These are phyloP conservation scores for Dactylellina drechsleri DNA, from an alignment of 2,329 filamentous ascomycete species.

Conservation along the genomic window DNA sequence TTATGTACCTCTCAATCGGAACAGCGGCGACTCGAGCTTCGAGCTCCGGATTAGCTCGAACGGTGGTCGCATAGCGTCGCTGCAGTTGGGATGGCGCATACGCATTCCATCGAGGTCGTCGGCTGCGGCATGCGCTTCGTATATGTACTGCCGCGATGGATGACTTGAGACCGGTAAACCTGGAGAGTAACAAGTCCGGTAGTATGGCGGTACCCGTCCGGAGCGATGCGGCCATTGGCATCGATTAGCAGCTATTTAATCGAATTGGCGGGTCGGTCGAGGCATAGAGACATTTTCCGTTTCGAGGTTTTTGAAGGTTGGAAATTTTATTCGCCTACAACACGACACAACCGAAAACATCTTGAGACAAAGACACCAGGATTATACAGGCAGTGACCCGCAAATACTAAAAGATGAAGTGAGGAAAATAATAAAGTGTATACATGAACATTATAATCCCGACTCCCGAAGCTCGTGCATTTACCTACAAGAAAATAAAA, in stretches of 20 bases:
- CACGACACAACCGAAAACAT: slow-evolving; percentile 1
- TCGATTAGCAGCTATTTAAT: slow-evolving; percentile 15
- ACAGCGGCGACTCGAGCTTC: slow-evolving; percentile 75
- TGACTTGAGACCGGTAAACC: slow-evolving; percentile 11
- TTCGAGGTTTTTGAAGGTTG: slow-evolving; percentile 10
- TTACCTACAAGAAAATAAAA: slow-evolving; percentile 4
- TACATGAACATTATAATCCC: background rate
- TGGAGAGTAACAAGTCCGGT: slow-evolving; percentile 37
- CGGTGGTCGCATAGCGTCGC: slow-evolving; percentile 36
- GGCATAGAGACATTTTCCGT: slow-evolving; percentile 25
- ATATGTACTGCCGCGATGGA: background rate
- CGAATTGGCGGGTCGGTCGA: slow-evolving; percentile 3
- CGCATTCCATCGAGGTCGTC: slow-evolving; percentile 22
- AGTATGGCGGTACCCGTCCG: slow-evolving; percentile 39
- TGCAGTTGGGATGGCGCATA: slow-evolving; percentile 1
- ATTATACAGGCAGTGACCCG: no score
- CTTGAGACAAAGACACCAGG: no score
- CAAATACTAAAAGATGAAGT: background rate
- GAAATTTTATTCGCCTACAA: slow-evolving; percentile 33
- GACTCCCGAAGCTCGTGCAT: no score
- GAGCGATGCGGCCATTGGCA: slow-evolving; percentile 51
- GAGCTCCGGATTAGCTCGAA: slow-evolving; percentile 61
- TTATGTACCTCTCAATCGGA: slow-evolving; percentile 74
- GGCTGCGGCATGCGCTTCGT: slow-evolving; percentile 22
- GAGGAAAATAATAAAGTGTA: background rate